phyloP scores from a whole-genome alignment of 345 rosid genomes.

The Populus deltoides region DNA sequence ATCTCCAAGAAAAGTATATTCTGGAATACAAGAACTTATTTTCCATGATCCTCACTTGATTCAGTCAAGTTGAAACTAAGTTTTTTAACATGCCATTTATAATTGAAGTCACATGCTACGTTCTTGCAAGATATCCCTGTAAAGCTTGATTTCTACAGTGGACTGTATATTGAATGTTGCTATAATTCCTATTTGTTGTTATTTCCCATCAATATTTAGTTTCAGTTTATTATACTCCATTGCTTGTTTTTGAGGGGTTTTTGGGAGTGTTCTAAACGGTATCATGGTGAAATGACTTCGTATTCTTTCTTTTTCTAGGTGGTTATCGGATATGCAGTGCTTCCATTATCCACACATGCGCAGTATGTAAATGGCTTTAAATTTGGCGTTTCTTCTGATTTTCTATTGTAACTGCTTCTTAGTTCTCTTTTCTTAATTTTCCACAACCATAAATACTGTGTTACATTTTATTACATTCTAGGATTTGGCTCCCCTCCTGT shows the following conservation, averaged over 20 bases:
- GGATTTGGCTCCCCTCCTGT: no score
- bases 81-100: neutral
- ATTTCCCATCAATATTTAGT: neutral
- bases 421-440: slow-evolving; percentile 7
- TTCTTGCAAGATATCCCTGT: neutral
- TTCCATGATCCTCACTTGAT: no score
- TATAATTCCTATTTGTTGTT: neutral
- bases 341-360: slow-evolving; percentile 83
- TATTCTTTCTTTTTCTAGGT: slow-evolving; percentile 50
- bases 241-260: neutral
- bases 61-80: neutral
- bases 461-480: neutral
- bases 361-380: slow-evolving; percentile 59
- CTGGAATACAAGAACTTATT: no score
- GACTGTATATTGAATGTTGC: neutral
- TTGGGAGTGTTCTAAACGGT: neutral
- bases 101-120: neutral
- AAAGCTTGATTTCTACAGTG: neutral
- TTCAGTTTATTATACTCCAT: neutral
- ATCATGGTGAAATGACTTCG: slow-evolving; percentile 2
- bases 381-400: no score
- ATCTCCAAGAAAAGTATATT: no score
- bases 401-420: neutral
- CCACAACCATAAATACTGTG: neutral
- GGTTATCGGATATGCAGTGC: slow-evolving; percentile 86